Percentiles rank a stretch among this genome's conserved stretches.
Conservation (phyloP, 192 early-diverging fungal genomes). For the Rhizophagus sp. region DNA sequence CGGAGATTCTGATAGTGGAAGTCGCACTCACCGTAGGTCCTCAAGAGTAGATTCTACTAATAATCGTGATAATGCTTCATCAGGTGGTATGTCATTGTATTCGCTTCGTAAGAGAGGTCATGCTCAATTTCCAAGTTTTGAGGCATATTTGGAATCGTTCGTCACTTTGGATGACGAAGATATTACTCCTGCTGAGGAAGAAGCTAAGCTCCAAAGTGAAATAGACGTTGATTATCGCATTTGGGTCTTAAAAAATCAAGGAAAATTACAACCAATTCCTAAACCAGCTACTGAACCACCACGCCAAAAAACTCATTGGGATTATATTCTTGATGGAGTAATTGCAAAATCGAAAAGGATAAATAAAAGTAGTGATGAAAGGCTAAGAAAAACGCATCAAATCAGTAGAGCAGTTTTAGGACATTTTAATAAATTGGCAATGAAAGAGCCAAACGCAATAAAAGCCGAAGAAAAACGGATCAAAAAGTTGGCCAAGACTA, state of each 20-base stretch:
- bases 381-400: slow-evolving; percentile 45
- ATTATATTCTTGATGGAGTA: slow-evolving; percentile 48
- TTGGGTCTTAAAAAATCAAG: slow-evolving; percentile 41
- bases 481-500: slow-evolving; percentile 63
- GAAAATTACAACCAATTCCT: slow-evolving; percentile 41
- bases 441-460: slow-evolving; percentile 50
- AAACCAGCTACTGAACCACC: slow-evolving; percentile 43
- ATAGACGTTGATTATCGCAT: slow-evolving; percentile 47
- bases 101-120: slow-evolving; percentile 35
- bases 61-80: neutral
- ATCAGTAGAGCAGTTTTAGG: slow-evolving; percentile 52
- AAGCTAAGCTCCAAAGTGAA: slow-evolving; percentile 42
- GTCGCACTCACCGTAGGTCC: slow-evolving; percentile 18
- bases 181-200: slow-evolving; percentile 47
- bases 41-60: slow-evolving; percentile 11
- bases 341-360: slow-evolving; percentile 41
- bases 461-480: slow-evolving; percentile 47
- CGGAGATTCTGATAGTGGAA: neutral
- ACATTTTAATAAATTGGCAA: slow-evolving; percentile 59
- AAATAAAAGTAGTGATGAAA: slow-evolving; percentile 43
- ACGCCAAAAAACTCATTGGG: slow-evolving; percentile 42
- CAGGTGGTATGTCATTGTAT: neutral
- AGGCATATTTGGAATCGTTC: slow-evolving; percentile 55
- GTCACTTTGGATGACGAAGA: slow-evolving; percentile 65
- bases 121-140: slow-evolving; percentile 42